Conservation (phyloP, 768 basidiomycete species). For the Sistotremastrum niveocremeum region DNA sequence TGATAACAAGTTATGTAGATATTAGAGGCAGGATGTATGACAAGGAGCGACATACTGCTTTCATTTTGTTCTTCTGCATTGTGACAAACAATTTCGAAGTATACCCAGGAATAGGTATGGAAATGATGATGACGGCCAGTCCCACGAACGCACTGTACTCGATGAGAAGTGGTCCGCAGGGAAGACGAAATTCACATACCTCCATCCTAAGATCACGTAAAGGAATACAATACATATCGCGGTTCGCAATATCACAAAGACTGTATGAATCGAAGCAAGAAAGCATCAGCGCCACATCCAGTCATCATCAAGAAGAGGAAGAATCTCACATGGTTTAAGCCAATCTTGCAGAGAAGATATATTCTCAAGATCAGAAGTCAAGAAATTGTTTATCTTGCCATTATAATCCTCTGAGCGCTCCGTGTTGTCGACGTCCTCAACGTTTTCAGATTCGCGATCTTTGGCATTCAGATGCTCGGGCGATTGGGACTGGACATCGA, state of each 20-base stretch:
- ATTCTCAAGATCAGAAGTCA: constrained; percentile 27
- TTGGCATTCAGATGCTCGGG: too few relatives aligned
- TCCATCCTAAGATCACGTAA: constrained; percentile 36
- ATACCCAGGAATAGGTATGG: constrained; percentile 46
- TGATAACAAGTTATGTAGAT: constrained; percentile 8
- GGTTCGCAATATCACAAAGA: constrained; percentile 17
- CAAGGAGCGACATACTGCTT: constrained; percentile 19
- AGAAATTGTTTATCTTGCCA: constrained; percentile 30
- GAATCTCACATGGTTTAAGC: too few relatives aligned
- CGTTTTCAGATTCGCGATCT: too few relatives aligned
- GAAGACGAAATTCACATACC: constrained; percentile 12
- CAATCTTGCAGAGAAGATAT: constrained; percentile 20
- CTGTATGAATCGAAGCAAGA: not conserved
- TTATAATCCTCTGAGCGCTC: constrained; percentile 13
- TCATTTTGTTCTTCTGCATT: constrained; percentile 37
- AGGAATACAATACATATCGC: constrained; percentile 27
- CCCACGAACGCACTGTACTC: constrained; percentile 40
- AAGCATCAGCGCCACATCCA: constrained; percentile 11
- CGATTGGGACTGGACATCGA: too few relatives aligned
- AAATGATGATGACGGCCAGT: constrained; percentile 33
- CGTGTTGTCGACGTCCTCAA: too few relatives aligned
- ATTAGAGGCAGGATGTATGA: not conserved
- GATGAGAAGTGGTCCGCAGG: not conserved
- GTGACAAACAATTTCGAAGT: constrained; percentile 35
- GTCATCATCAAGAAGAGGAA: constrained; percentile 16